Evolutionary conservation across 2,329 filamentous ascomycete genomes (phyloP), one percentile per base, ranked within the genome.

Genomic region (Cylindrodendrum hubeiense): DNA sequence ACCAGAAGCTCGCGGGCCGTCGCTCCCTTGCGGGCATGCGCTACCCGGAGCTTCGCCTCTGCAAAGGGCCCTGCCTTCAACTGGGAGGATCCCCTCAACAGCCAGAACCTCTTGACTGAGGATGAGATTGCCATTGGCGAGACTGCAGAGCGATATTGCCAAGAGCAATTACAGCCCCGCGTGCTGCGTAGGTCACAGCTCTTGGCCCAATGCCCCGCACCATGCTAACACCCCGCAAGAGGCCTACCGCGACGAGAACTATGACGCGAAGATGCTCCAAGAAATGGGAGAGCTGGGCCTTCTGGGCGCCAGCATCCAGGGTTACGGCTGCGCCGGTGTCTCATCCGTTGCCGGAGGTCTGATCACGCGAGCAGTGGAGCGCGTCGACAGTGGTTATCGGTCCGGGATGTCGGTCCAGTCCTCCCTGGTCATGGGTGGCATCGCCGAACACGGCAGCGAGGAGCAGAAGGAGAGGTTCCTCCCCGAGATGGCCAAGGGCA

Each of bases 271-370:
- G 74, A 97, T 97, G 65, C 86, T 97, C 33, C 87, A 91, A 78
- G 94, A 97, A 81, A 97, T 97, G 94, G 94, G 95, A 46, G 93
- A 96, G 77, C 84, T 97, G 12, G 95, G 95, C n/a, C 86, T 97
- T 0, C 85, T 97, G 4, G 94, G 95, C 58, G 91, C 95, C 55
- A 95, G 90, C 19, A 95, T 97, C 66, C 84, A 95, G 68, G 95
- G 94, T 19, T 96, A 97, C 75, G 94, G 90, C 30, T 97, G 95
- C 78, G 94, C 94, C 5, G 94, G 94, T 58, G 92, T 93, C 26
- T 95, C 93, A 69, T 95, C 91, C 58, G 93, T 97, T 49, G 94
- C 94, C 9, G 92, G 91, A n/a, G 94, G 94, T 22, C 83, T 97
- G 68, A 97, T 97, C 79, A 97, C 93, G 21, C 89, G 94, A 76